Conservation (phyloP, 2,329 filamentous ascomycete genomes). For the Fusarium vanettenii region DNA sequence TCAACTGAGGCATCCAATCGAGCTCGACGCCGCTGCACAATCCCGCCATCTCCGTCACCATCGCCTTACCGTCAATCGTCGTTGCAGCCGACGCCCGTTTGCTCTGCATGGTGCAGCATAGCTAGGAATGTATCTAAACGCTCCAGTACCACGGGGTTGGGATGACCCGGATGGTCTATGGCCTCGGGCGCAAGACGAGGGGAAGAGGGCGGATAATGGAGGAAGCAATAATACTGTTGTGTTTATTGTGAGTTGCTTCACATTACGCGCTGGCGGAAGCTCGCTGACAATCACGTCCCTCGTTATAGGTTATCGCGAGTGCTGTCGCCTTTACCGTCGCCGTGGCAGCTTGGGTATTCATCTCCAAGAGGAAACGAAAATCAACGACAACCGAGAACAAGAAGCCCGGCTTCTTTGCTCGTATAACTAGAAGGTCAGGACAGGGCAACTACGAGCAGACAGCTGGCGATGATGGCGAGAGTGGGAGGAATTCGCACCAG, state of each 20-base stretch:
- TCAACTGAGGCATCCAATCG: conserved; percentile 14
- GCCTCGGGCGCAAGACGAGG: conserved; percentile 10
- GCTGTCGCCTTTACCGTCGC: conserved; percentile 24
- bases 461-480: conserved; percentile 43
- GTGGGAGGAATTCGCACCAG: conserved; percentile 39
- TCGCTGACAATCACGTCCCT: conserved; percentile 4
- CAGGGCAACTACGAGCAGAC: conserved; percentile 47
- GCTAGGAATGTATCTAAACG: conserved; percentile 38
- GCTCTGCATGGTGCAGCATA: conserved; percentile 29
- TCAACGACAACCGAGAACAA: conserved; percentile 16
- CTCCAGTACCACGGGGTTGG: conserved; percentile 38
- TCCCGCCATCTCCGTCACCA: neutral
- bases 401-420: conserved; percentile 35
- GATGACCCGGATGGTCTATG: conserved; percentile 17
- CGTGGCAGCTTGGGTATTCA: conserved; percentile 25
- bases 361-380: conserved; percentile 32
- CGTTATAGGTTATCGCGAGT: conserved; percentile 33
- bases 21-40: conserved; percentile 6
- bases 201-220: neutral
- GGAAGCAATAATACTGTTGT: conserved; percentile 28
- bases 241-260: conserved; percentile 38
- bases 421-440: conserved; percentile 27
- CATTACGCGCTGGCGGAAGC: neutral
- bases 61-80: neutral
- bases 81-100: conserved; percentile 7